phyloP scores from a whole-genome alignment of 768 basidiomycete genomes.

The Pisolithus microcarpus region DNA sequence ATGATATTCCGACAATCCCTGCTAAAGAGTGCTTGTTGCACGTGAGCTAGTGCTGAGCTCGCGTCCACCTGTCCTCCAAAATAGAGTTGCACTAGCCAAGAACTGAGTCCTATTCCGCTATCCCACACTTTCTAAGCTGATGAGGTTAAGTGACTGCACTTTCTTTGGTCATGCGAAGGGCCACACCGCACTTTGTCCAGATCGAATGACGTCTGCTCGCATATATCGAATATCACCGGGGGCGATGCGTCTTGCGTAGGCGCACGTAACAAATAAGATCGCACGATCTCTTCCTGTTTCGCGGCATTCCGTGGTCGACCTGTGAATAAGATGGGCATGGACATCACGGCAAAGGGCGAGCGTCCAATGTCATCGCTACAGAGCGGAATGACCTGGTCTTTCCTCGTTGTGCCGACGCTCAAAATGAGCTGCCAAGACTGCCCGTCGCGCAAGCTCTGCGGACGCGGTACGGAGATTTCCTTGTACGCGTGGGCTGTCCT shows the following conservation, averaged over 20 bases:
- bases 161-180: neutral
- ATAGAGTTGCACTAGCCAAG: conserved; percentile 56
- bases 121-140: conserved; percentile 88
- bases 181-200: conserved; percentile 71
- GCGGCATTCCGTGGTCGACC: conserved; percentile 25
- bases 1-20: conserved; percentile 38
- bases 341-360: conserved; percentile 53
- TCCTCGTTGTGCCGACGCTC: conserved; percentile 27
- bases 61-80: neutral
- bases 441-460: conserved; percentile 43
- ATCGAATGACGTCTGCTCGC: conserved; percentile 84
- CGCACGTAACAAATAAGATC: conserved; percentile 40
- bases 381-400: conserved; percentile 35
- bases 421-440: conserved; percentile 64
- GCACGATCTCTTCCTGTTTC: conserved; percentile 66
- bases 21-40: conserved; percentile 36
- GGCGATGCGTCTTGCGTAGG: conserved; percentile 12
- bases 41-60: conserved; percentile 5
- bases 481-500: conserved; percentile 64
- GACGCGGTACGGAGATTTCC: conserved; percentile 60
- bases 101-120: conserved; percentile 78
- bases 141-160: conserved; percentile 5
- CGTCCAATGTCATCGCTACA: conserved; percentile 35
- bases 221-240: conserved; percentile 38
- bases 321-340: conserved; percentile 53